Evolutionary conservation across 2,329 filamentous ascomycete species (phyloP).

Genomic region (Aspergillus aculeatinus): DNA sequence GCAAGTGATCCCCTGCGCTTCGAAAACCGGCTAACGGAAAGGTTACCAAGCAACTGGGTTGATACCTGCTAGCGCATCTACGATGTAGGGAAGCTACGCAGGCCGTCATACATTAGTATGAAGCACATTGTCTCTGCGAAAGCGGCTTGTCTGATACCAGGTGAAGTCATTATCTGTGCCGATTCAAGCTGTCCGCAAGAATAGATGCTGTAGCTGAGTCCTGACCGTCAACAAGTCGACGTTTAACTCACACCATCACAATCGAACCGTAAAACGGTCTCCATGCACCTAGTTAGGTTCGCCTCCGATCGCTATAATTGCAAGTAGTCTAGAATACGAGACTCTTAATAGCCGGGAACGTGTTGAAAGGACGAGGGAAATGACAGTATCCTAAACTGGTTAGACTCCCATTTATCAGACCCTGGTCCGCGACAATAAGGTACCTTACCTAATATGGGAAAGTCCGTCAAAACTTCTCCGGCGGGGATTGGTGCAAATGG

Average conservation of each 20-base stretch:
- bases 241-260: not conserved
- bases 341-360: too few relatives aligned
- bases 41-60: not conserved
- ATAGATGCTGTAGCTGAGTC: not conserved
- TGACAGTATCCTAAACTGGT: not conserved
- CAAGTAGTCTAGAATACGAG: not conserved
- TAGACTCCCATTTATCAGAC: not conserved
- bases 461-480: not conserved
- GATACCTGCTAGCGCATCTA: not conserved
- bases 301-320: not conserved
- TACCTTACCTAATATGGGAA: not conserved
- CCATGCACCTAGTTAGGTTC: not conserved
- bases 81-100: not conserved
- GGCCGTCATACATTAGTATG: not conserved
- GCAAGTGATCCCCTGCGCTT: not conserved
- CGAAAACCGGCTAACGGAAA: not conserved
- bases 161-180: not conserved
- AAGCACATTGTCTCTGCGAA: not conserved
- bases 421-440: not conserved
- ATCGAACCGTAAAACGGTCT: not conserved
- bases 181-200: not conserved
- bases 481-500: conserved; percentile 3
- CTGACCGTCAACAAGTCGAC: not conserved
- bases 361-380: not conserved
- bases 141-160: not conserved